These are phyloP conservation scores for Reticulascus tulasneorum DNA, from an alignment of 2,329 filamentous ascomycete genomes.

Conservation along the genomic window DNA sequence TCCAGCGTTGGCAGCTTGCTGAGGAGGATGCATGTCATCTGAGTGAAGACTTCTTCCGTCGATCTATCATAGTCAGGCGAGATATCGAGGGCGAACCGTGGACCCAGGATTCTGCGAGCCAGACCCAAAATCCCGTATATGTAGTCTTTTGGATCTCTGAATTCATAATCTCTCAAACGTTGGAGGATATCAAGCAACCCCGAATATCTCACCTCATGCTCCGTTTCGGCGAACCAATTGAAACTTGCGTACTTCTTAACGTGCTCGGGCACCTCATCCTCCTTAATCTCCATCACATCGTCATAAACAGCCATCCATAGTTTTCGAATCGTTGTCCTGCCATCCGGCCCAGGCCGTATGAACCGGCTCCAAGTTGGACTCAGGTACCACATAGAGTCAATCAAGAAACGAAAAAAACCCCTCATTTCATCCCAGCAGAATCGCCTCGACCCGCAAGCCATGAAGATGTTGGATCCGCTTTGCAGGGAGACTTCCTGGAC, in stretches of 20 bases:
- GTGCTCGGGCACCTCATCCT: not conserved
- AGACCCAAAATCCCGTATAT: slow-evolving; percentile 5
- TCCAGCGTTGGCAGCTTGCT: slow-evolving; percentile 5
- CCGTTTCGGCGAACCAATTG: slow-evolving; percentile 5
- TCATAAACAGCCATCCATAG: slow-evolving; percentile 3
- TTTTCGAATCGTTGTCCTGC: not conserved
- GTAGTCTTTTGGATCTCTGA: slow-evolving; percentile 1
- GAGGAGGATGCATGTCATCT: slow-evolving; percentile 2
- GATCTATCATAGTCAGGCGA: not conserved
- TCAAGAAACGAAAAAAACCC: not conserved
- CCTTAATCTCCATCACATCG: not conserved
- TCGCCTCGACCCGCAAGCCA: not conserved
- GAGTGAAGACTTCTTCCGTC: slow-evolving; percentile 2
- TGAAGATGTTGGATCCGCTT: slow-evolving; percentile 1
- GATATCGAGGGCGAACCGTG: not conserved
- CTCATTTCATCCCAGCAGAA: slow-evolving; percentile 5
- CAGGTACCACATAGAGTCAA: slow-evolving; percentile 1
- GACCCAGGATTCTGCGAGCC: slow-evolving; percentile 4
- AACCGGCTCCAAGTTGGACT: not conserved
- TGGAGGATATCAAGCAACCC: slow-evolving; percentile 7
- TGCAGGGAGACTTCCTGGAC: slow-evolving; percentile 17
- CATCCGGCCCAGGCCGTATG: not conserved
- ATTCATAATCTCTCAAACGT: slow-evolving; percentile 3
- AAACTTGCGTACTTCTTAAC: slow-evolving; percentile 1
- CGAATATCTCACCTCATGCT: slow-evolving; percentile 1